Evolutionary conservation across 495 filamentous ascomycete species (phyloP).

Genomic region (Lasiosphaeria miniovina): DNA sequence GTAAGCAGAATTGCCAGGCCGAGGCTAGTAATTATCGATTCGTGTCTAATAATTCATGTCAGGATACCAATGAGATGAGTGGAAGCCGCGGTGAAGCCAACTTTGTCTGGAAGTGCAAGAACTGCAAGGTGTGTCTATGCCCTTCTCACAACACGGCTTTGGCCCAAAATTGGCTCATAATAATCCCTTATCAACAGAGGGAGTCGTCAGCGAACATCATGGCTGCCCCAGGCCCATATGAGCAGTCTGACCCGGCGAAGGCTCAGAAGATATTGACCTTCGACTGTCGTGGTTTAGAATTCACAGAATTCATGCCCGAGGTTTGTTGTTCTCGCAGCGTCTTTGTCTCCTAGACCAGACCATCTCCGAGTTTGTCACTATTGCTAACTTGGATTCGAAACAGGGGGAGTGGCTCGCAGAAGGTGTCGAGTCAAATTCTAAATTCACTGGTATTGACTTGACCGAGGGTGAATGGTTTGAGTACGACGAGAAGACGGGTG

Average conservation of each 20-base stretch:
- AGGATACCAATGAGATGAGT: slow-evolving; percentile 85
- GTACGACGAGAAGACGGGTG: slow-evolving; percentile 59
- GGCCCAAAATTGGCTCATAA: not conserved
- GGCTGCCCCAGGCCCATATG: slow-evolving; percentile 65
- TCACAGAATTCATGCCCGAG: slow-evolving; percentile 83
- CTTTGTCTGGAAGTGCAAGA: slow-evolving; percentile 96
- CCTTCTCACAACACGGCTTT: not conserved
- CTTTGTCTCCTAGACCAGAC: not conserved
- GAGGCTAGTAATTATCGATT: not conserved
- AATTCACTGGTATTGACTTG: slow-evolving; percentile 77
- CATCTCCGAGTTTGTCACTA: not conserved
- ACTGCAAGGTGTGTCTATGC: slow-evolving; percentile 62
- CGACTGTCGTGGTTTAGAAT: slow-evolving; percentile 92
- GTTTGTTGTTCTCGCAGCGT: slow-evolving; percentile 42
- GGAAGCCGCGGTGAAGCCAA: slow-evolving; percentile 93
- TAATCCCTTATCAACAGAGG: slow-evolving; percentile 35
- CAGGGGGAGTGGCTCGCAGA: slow-evolving; percentile 84
- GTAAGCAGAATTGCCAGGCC: slow-evolving; percentile 51
- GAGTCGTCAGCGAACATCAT: slow-evolving; percentile 66
- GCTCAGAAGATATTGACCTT: slow-evolving; percentile 77
- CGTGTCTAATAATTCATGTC: not conserved
- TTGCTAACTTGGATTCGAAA: not conserved
- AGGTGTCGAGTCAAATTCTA: slow-evolving; percentile 71
- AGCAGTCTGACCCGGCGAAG: slow-evolving; percentile 64
- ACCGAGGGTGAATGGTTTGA: slow-evolving; percentile 74